Evolutionary conservation across 352 stramenopile species (phyloP).

Genomic region (Pythium folliculosum): DNA sequence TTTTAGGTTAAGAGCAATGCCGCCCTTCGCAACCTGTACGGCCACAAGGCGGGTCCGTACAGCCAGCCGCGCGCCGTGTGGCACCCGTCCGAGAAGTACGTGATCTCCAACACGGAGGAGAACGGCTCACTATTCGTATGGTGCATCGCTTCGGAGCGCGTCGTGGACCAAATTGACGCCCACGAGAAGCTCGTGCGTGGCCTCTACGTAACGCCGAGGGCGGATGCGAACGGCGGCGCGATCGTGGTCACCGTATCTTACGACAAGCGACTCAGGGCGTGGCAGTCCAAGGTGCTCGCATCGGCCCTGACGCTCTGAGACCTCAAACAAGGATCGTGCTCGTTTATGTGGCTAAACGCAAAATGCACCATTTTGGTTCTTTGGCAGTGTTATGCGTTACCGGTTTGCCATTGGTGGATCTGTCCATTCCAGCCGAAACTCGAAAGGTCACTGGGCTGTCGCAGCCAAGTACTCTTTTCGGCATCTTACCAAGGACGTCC

Average conservation of each 20-base stretch:
- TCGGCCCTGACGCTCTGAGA: not conserved
- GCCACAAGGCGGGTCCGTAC: conserved; percentile 81
- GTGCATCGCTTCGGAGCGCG: conserved; percentile 75
- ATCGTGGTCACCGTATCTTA: conserved; percentile 75
- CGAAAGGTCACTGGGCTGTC: conserved; percentile 2
- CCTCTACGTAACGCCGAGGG: conserved; percentile 10
- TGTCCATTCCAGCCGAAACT: not conserved
- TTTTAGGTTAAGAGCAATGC: conserved; percentile 62
- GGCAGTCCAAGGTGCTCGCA: conserved; percentile 25
- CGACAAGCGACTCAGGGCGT: conserved; percentile 78
- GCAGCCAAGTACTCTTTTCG: not conserved
- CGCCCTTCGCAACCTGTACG: conserved; percentile 76
- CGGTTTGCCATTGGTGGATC: not conserved
- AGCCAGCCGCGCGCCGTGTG: conserved; percentile 74
- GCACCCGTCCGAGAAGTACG: conserved; percentile 83
- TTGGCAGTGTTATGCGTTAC: not conserved
- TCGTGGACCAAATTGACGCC: conserved; percentile 65
- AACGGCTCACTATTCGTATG: conserved; percentile 62
- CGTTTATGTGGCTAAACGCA: not conserved
- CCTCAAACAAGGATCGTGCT: not conserved
- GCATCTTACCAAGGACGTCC: not conserved
- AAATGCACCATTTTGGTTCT: not conserved
- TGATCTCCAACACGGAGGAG: conserved; percentile 84
- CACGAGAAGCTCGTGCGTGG: conserved; percentile 77
- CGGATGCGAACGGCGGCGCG: not conserved